Base-by-base conservation (phyloP, 1,284 basidiomycete genomes). In the Exobasidium rhododendri region DNA sequence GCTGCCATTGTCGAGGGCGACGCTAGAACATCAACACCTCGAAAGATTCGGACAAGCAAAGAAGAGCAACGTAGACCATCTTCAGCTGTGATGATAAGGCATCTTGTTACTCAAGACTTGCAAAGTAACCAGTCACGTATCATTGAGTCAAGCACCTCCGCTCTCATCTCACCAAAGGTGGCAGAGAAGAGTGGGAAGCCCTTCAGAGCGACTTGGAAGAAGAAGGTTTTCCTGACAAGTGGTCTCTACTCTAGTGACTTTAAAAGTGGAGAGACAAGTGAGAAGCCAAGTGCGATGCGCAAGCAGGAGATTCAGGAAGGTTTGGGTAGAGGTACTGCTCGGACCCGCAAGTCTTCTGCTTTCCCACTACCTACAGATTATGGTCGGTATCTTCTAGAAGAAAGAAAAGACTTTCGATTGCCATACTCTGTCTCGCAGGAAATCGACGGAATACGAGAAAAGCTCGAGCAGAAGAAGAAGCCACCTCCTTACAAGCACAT, bases 401-500 rank as follows among this genome's bases (percentile, higher is more conserved):
- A 71, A 43, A 58, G 65, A 53, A 67, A 68, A 49, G 66, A 73
- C 30, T 75, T 73, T 45, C 47, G 49, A 30, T 59, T 75, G 28
- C 66, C 74, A 0, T 68, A 55, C 20, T 58, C 63, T 1, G 63
- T 72, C 17, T 50, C 67, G 20, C 54, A 68, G 45, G 56, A 61
- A 24, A 61, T 60, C 32, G 65, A 64, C 4, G 45, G 66, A 45
- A 60, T 70, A 26, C 73, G 71, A 40, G 67, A 66, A 13, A 54
- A 63, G 11, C 62, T 70, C 53, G 59, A 69, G 31, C 66, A 67
- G 26, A 70, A 68, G 61, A 64, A 58, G 31, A 73, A 71, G 55
- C 75, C 72, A 2, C 67, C 68, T 0, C 62, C 67, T 17, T 76
- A 76, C 57, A 57, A 62, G 35, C 65, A 62, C 14, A 77, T 77